These are phyloP conservation scores for Extremus antarcticus DNA, from an alignment of 495 filamentous ascomycete genomes.

Conservation along the genomic window DNA sequence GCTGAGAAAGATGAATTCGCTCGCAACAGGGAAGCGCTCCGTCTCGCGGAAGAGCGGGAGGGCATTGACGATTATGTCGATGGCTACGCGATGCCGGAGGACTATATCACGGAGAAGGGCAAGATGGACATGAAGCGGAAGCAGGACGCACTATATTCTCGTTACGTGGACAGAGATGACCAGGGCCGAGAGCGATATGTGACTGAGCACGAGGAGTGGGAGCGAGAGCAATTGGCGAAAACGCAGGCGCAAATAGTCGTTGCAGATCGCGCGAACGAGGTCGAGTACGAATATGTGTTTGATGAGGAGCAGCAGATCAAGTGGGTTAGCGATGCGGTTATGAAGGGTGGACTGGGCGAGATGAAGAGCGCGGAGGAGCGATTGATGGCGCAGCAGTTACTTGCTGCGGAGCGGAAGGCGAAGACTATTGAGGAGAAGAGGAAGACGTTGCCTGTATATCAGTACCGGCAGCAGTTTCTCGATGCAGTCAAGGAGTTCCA, in stretches of 20 bases:
- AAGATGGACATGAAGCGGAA: slow-evolving; percentile 86
- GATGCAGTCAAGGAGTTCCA: slow-evolving; percentile 30
- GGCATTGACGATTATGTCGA: slow-evolving; percentile 85
- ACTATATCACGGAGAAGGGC: slow-evolving; percentile 86
- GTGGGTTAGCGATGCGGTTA: slow-evolving; percentile 65
- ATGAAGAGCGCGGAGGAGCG: slow-evolving; percentile 67
- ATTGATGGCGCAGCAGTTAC: slow-evolving; percentile 64
- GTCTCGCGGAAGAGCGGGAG: slow-evolving; percentile 77
- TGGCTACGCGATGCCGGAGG: slow-evolving; percentile 88
- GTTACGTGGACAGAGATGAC: slow-evolving; percentile 83
- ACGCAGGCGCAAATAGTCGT: slow-evolving; percentile 77
- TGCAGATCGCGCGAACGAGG: slow-evolving; percentile 65
- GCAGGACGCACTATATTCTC: slow-evolving; percentile 78
- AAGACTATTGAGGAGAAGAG: slow-evolving; percentile 80
- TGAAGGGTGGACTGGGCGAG: slow-evolving; percentile 53
- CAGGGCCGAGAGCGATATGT: slow-evolving; percentile 79
- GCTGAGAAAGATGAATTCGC: slow-evolving; percentile 84
- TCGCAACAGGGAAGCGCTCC: slow-evolving; percentile 75
- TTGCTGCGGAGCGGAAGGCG: slow-evolving; percentile 77
- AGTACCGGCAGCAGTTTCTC: slow-evolving; percentile 44
- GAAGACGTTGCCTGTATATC: slow-evolving; percentile 83
- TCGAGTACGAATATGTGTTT: slow-evolving; percentile 89
- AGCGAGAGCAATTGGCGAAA: slow-evolving; percentile 79
- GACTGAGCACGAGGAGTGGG: slow-evolving; percentile 95
- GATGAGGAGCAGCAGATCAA: slow-evolving; percentile 82